Evolutionary conservation across 2,329 filamentous ascomycete species (phyloP).

Genomic region (Thielaviopsis musarum): DNA sequence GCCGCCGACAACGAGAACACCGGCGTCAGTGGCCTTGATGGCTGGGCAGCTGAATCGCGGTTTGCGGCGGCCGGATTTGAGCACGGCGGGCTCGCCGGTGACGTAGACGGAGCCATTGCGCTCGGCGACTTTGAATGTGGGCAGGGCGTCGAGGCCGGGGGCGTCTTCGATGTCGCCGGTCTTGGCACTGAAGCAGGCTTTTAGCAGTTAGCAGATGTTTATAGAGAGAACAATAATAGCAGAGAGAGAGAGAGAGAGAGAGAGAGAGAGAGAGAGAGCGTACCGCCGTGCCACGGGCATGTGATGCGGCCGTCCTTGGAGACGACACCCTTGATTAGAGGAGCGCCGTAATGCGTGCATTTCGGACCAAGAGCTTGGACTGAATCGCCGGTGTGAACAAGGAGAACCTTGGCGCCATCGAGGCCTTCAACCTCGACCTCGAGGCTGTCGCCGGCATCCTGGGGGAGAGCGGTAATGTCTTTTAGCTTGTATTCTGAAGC

Average conservation of each 20-base stretch:
- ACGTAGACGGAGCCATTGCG: conserved; percentile 75
- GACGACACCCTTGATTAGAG: conserved; percentile 70
- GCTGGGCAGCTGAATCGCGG: conserved; percentile 42
- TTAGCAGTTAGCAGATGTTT: conserved; percentile 2
- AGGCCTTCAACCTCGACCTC: conserved; percentile 86
- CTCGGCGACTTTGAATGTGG: conserved; percentile 65
- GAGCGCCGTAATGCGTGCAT: conserved; percentile 87
- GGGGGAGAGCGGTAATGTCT: conserved; percentile 52
- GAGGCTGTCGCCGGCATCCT: conserved; percentile 51
- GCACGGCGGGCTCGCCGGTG: conserved; percentile 56
- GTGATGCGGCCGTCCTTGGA: conserved; percentile 68
- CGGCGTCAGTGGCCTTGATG: conserved; percentile 17
- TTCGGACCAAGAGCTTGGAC: conserved; percentile 67
- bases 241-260: background rate
- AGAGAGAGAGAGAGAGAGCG: conserved; percentile 15
- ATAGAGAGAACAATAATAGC: background rate
- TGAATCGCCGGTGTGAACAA: conserved; percentile 62
- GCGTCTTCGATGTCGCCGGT: conserved; percentile 93
- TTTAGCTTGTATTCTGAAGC: conserved; percentile 53
- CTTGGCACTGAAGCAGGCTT: conserved; percentile 74
- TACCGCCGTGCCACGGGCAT: conserved; percentile 93
- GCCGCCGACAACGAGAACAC: conserved; percentile 73
- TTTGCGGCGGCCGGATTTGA: conserved; percentile 60
- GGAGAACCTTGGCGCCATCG: conserved; percentile 67
- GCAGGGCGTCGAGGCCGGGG: conserved; percentile 72